A percentile compares a stretch with the other conserved stretches of the same genome.
phyloP scores from a whole-genome alignment of 2,329 filamentous ascomycete species.

The Botrytis medusae region DNA sequence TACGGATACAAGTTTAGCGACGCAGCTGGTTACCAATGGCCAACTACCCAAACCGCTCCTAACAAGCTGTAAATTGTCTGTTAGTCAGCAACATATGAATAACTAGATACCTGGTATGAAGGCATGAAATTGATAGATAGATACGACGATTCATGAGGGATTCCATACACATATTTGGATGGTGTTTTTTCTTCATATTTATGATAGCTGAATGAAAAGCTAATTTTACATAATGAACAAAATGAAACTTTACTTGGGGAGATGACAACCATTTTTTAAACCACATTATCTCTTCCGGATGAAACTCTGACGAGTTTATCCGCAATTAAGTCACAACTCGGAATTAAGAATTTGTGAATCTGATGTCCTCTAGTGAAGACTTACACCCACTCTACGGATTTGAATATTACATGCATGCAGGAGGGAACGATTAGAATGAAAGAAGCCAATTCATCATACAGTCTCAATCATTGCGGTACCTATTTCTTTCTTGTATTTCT shows the following conservation, averaged over 20 bases:
- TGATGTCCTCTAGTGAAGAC: background rate
- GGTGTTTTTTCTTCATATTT: constrained; percentile 1
- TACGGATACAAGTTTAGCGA: constrained; percentile 99
- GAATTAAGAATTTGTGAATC: background rate
- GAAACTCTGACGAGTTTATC: background rate
- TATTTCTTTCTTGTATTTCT: background rate
- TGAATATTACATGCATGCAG: background rate
- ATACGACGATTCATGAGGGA: constrained; percentile 9
- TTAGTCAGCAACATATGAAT: background rate
- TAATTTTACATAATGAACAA: background rate
- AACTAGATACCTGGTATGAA: constrained; percentile 16
- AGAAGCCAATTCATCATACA: background rate
- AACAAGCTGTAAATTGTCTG: constrained; percentile 73
- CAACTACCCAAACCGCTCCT: constrained; percentile 68
- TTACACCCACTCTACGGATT: background rate
- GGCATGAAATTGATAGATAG: constrained; percentile 17
- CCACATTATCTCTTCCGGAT: background rate
- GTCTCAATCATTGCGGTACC: background rate
- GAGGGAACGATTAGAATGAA: background rate
- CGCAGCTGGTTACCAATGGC: constrained; percentile 93
- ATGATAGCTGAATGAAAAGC: constrained; percentile 16
- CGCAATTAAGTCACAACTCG: background rate
- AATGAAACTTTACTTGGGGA: background rate
- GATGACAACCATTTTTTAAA: background rate
- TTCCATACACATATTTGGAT: constrained; percentile 6